Conservation (phyloP, 2,329 filamentous ascomycete genomes). For the Aureobasidium sp. region DNA sequence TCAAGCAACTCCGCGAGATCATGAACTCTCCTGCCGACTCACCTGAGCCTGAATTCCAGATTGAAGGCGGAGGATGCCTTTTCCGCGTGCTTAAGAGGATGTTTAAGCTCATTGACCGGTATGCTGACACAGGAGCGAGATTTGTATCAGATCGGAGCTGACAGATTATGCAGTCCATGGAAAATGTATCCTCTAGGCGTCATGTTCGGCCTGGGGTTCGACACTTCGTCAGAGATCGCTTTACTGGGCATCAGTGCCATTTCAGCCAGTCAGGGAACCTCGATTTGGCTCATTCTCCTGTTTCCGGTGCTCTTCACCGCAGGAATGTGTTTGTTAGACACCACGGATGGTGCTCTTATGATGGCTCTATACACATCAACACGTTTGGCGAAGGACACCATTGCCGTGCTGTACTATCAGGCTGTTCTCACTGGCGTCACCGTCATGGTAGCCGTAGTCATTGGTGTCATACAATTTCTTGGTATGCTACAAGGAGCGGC, state of each 20-base stretch:
- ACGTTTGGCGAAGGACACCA: conserved; percentile 66
- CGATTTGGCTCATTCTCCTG: conserved; percentile 88
- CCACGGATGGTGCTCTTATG: conserved; percentile 88
- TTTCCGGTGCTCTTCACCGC: conserved; percentile 88
- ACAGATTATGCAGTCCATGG: conserved; percentile 54
- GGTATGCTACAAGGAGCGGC: conserved; percentile 71
- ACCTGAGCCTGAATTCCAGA: conserved; percentile 48
- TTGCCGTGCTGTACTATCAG: conserved; percentile 93
- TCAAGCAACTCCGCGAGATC: conserved; percentile 59
- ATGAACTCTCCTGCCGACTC: conserved; percentile 41
- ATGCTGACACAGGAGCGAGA: conserved; percentile 8
- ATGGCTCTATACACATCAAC: conserved; percentile 84
- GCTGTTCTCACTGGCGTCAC: conserved; percentile 79
- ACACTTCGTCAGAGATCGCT: conserved; percentile 90
- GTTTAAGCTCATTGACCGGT: conserved; percentile 63
- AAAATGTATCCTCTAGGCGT: conserved; percentile 93
- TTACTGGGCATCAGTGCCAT: conserved; percentile 84
- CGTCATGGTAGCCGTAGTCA: conserved; percentile 74
- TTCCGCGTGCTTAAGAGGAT: conserved; percentile 63
- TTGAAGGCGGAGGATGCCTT: conserved; percentile 72
- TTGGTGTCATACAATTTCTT: conserved; percentile 78
- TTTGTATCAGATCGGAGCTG: neutral
- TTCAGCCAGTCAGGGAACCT: conserved; percentile 76
- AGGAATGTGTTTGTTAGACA: conserved; percentile 93
- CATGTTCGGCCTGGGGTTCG: conserved; percentile 83